phyloP scores from a whole-genome alignment of 1,284 basidiomycete species.

The Coniferiporia weirii region DNA sequence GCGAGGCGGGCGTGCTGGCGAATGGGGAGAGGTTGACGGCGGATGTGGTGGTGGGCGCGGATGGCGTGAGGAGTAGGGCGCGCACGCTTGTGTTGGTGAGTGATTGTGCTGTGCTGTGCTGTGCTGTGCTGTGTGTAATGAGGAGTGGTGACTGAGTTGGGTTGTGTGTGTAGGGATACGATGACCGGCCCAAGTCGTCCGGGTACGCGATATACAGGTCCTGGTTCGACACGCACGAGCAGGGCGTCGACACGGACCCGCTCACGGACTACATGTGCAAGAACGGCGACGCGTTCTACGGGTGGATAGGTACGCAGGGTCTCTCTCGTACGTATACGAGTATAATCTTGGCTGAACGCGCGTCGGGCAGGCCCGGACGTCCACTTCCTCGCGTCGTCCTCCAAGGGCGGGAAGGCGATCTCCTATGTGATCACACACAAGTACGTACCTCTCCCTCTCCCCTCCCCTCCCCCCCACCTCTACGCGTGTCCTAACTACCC shows the following conservation, averaged over 20 bases:
- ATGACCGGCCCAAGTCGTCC: slow-evolving; percentile 27
- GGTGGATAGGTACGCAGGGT: slow-evolving; percentile 22
- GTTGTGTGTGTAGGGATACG: slow-evolving; percentile 22
- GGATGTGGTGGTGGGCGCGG: slow-evolving; percentile 22
- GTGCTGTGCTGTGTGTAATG: too few species aligned
- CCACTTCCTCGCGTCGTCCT: slow-evolving; percentile 25
- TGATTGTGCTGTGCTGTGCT: too few species aligned
- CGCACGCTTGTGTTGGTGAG: slow-evolving; percentile 26
- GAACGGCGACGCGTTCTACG: slow-evolving; percentile 24
- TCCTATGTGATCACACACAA: slow-evolving; percentile 26
- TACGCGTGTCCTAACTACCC: too few species aligned
- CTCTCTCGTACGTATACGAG: background rate
- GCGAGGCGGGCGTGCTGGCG: slow-evolving; percentile 15
- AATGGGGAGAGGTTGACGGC: slow-evolving; percentile 19
- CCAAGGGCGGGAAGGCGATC: slow-evolving; percentile 20
- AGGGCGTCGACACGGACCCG: slow-evolving; percentile 25
- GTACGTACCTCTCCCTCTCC: slow-evolving; percentile 5
- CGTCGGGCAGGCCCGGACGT: slow-evolving; percentile 22
- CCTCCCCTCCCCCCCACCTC: too few species aligned
- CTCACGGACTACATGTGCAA: slow-evolving; percentile 22
- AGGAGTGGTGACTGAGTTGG: too few species aligned
- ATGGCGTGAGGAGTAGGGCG: slow-evolving; percentile 20
- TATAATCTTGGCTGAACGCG: background rate
- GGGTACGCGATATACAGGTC: slow-evolving; percentile 28
- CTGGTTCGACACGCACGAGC: slow-evolving; percentile 25